A percentile compares a stretch with the other conserved stretches of the same genome.
phyloP scores from a whole-genome alignment of 768 basidiomycete genomes.

The Wakefieldia striispora region DNA sequence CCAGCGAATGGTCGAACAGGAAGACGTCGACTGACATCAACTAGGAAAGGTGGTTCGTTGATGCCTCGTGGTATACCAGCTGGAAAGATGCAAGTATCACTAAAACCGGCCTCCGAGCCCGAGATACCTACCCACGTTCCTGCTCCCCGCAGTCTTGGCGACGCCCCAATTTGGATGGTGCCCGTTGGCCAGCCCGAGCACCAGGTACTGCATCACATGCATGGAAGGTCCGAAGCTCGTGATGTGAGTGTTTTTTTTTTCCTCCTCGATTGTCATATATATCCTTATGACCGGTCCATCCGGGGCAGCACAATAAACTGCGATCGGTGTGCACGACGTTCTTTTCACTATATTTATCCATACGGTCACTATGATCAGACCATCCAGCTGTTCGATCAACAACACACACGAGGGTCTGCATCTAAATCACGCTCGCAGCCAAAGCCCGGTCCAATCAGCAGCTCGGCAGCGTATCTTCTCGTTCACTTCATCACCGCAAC shows the following conservation, averaged over 20 bases:
- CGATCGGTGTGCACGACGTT: background rate
- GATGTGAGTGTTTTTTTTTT: background rate
- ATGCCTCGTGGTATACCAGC: constrained; percentile 48
- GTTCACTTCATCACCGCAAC: constrained; percentile 21
- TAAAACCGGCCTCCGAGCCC: constrained; percentile 4
- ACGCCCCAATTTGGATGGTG: constrained; percentile 1
- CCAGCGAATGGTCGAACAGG: constrained; percentile 48
- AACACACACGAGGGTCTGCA: constrained; percentile 6
- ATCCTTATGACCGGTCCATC: background rate
- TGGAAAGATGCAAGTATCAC: constrained; percentile 5
- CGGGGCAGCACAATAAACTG: background rate
- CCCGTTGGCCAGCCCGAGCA: constrained; percentile 28
- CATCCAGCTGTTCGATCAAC: constrained; percentile 5
- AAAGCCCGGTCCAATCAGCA: constrained; percentile 10
- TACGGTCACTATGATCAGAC: background rate
- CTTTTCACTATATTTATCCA: too few species aligned
- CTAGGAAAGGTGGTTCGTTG: constrained; percentile 55
- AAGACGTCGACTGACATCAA: constrained; percentile 36
- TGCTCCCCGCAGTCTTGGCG: constrained; percentile 3
- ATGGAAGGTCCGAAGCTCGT: constrained; percentile 45
- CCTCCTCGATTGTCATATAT: background rate
- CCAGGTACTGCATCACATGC: constrained; percentile 44
- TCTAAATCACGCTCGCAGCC: background rate
- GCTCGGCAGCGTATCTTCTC: background rate
- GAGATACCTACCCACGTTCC: background rate